Percentiles rank a stretch among this genome's conserved stretches.
Evolutionary conservation across 345 rosid genomes (phyloP).

Genomic region (Pistacia vera): DNA sequence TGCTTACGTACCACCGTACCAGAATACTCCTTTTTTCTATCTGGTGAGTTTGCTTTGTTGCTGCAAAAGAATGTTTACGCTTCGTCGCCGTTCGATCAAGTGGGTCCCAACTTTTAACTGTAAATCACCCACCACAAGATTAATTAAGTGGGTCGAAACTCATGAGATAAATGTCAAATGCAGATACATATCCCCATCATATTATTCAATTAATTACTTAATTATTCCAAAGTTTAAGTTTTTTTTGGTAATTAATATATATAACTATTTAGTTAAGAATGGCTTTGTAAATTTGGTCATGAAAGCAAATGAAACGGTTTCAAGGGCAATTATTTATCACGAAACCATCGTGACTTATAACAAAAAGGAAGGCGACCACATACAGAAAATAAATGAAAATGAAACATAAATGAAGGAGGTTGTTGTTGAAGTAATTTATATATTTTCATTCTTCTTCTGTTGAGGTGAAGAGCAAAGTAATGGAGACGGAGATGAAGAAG

Average conservation of each 20-base stretch:
- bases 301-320: conserved; percentile 55
- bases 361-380: neutral
- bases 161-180: neutral
- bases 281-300: conserved; percentile 25
- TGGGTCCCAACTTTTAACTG: conserved; percentile 12
- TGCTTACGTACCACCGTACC: conserved; percentile 19
- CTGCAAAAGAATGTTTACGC: neutral
- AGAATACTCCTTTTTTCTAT: conserved; percentile 4
- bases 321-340: conserved; percentile 38
- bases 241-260: neutral
- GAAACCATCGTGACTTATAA: conserved; percentile 58
- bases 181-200: too few relatives aligned
- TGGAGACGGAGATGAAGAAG: conserved; percentile 57
- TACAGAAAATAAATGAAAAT: conserved; percentile 24
- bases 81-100: neutral
- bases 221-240: too few relatives aligned
- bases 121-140: neutral
- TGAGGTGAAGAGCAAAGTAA: conserved; percentile 57
- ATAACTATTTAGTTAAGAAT: neutral
- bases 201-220: too few relatives aligned
- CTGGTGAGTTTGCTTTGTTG: conserved; percentile 4
- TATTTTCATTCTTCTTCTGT: neutral
- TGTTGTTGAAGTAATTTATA: conserved; percentile 1
- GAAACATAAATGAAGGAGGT: conserved; percentile 3
- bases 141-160: neutral